A percentile compares a stretch with the other conserved stretches of the same genome.
phyloP scores from a whole-genome alignment of 768 basidiomycete genomes.

The Podaxis sp. region DNA sequence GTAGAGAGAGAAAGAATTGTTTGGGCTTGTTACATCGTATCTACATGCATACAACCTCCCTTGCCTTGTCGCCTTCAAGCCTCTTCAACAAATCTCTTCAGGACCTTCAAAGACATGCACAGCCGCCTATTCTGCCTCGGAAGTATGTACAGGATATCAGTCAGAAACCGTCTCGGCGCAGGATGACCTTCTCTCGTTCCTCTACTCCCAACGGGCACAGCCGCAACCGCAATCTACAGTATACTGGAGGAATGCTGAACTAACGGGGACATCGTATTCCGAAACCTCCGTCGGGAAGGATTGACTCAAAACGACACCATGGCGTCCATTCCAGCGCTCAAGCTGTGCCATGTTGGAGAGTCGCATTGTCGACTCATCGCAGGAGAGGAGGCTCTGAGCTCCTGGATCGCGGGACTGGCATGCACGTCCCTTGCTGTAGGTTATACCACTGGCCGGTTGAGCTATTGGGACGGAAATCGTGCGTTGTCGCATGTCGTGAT shows the following conservation, averaged over 20 bases:
- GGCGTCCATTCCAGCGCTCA: not conserved
- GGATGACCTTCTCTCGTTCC: too few relatives aligned
- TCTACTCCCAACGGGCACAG: too few relatives aligned
- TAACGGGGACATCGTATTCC: not conserved
- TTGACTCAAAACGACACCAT: not conserved
- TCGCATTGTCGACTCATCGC: not conserved
- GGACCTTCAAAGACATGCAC: not conserved
- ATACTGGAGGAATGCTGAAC: not conserved
- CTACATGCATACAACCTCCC: not conserved
- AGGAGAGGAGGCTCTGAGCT: not conserved
- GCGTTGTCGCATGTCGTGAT: not conserved
- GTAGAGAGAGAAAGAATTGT: slow-evolving; percentile 13
- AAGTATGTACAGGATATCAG: too few relatives aligned
- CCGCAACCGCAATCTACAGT: not conserved
- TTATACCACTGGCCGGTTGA: not conserved
- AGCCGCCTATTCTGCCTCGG: too few relatives aligned
- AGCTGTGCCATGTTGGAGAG: not conserved
- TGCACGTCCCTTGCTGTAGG: not conserved
- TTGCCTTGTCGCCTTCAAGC: not conserved
- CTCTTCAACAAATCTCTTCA: not conserved
- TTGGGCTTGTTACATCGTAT: slow-evolving; percentile 10
- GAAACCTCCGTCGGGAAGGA: not conserved
- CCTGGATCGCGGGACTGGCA: not conserved
- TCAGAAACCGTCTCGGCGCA: too few relatives aligned
- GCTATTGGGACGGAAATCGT: not conserved